Evolutionary conservation across 2,329 filamentous ascomycete species (phyloP).

Genomic region (Aspergillus glaucus): DNA sequence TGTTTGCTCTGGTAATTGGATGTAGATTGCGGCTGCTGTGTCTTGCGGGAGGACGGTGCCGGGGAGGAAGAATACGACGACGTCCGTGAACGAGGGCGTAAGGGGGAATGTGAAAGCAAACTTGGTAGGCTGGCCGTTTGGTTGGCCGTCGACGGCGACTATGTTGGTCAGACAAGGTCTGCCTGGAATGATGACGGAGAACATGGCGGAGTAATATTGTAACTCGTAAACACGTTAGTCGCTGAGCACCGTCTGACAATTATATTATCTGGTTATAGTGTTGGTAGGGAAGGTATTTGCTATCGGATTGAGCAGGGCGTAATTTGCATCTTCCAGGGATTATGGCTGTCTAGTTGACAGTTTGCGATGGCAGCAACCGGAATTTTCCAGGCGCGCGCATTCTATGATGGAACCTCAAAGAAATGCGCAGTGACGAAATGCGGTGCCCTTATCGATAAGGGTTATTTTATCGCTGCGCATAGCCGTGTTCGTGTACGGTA

Average conservation of each 20-base stretch:
- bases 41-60: constrained; percentile 64
- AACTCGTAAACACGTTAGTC: background rate
- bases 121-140: constrained; percentile 53
- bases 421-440: constrained; percentile 21
- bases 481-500: background rate
- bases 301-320: background rate
- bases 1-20: constrained; percentile 56
- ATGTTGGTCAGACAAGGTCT: constrained; percentile 55
- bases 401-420: constrained; percentile 20
- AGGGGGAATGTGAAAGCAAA: constrained; percentile 64
- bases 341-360: background rate
- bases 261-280: background rate
- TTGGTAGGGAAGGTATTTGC: background rate
- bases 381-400: constrained; percentile 12
- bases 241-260: too few species aligned
- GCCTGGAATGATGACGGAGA: constrained; percentile 56
- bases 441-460: constrained; percentile 26
- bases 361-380: constrained; percentile 1
- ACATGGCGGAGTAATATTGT: constrained; percentile 38
- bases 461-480: constrained; percentile 1
- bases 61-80: constrained; percentile 85
- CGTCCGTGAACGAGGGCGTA: constrained; percentile 57
- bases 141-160: constrained; percentile 44
- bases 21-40: constrained; percentile 84
- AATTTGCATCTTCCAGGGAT: background rate